These are phyloP conservation scores for Adenanthera pavonina DNA, from an alignment of 306 rosid species.

Conservation along the genomic window DNA sequence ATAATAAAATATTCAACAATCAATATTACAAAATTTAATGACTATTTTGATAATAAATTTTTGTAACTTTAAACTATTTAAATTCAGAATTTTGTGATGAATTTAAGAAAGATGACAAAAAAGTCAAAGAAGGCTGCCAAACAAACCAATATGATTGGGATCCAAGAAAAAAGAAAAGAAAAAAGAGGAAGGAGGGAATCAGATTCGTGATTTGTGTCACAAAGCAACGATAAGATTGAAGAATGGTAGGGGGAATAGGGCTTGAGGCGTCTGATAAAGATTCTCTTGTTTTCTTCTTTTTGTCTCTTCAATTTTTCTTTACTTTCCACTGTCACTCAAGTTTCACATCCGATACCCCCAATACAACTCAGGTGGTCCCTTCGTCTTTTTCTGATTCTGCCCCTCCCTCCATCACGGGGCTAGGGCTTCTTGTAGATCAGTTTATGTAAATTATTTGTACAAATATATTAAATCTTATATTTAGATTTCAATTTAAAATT, in stretches of 20 bases:
- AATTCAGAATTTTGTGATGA: not conserved
- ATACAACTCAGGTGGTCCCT: not conserved
- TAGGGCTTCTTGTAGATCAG: no score
- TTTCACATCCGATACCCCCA: not conserved
- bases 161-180: not conserved
- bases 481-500: no score
- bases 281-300: not conserved
- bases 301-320: not conserved
- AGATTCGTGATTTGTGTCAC: not conserved
- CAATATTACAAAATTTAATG: no score
- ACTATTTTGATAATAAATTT: no score
- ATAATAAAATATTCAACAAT: no score
- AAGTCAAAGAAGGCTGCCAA: conserved; percentile 22
- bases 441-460: no score
- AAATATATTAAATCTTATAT: no score
- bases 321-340: not conserved
- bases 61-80: not conserved
- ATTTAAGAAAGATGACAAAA: not conserved
- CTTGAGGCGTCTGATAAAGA: not conserved
- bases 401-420: not conserved
- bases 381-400: not conserved
- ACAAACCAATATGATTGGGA: not conserved
- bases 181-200: not conserved
- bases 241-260: not conserved
- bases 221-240: not conserved